Base-by-base conservation (phyloP, 768 basidiomycete species). In the Guyanaporus albipodus region DNA sequence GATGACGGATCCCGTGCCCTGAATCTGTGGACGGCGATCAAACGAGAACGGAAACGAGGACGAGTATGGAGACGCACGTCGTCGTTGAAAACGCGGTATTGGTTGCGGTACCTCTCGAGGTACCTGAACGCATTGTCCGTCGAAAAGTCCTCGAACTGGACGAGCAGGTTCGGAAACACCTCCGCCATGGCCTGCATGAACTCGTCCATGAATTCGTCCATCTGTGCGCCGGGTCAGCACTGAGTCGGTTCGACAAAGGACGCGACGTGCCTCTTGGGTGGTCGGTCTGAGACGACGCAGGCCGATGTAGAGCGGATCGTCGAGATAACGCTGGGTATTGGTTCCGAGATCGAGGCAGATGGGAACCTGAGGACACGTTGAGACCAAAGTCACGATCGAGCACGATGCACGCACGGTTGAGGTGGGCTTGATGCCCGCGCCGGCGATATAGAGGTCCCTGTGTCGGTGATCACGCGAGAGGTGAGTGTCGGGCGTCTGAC, bases 71-170 rank as follows among this genome's bases (percentile, higher is more conserved):
- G 42, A 66, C 81, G 52, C 42, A 86, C 83, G 65, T 88, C 85
- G 55, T 87, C 85, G 56, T 85, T 86, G 70, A 85, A 85, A 47
- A 79, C 76, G 45, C 73, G 72, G 60, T 82, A 79, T 37, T 71
- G 70, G 34, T 74, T 57, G 40, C 79, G 73, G 68, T 81, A 85
- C 53, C 75, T 70, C 31, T 80, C 79, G 27, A 89, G 75, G 64
- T 85, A 85, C 38, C 76, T 70, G 72, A 88, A 89, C 3, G 87
- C 87, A 42, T 85, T 84, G 59, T 88, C 82, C 2, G 85, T 87
- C 41, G 84, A 83, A 61, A 86, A 90, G 60, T 89, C 80, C 52
- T 83, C 83, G 50, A 83, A 87, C 48, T 87, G 85, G n/a, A 88
- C 76, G 53, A 87, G 68, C 39, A 83, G 67, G 5, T 77, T 68